phyloP scores from a whole-genome alignment of 2,329 filamentous ascomycete genomes.

The Phoma herbarum region DNA sequence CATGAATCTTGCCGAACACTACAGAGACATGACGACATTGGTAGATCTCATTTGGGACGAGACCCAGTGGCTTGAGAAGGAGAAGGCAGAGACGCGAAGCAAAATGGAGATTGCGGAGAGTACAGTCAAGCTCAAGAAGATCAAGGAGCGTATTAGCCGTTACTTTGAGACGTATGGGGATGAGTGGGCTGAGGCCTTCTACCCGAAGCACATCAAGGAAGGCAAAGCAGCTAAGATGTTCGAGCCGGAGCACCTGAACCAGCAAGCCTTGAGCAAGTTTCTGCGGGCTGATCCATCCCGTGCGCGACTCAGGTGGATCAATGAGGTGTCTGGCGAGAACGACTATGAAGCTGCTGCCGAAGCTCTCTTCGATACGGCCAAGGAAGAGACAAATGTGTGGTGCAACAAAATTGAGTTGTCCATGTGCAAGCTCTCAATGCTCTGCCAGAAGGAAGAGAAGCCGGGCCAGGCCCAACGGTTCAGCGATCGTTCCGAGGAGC shows the following conservation, averaged over 20 bases:
- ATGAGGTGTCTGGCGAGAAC: constrained; percentile 80
- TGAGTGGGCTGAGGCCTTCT: constrained; percentile 78
- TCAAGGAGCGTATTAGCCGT: constrained; percentile 53
- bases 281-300: constrained; percentile 75
- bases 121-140: constrained; percentile 54
- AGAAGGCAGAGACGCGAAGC: constrained; percentile 40
- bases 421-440: constrained; percentile 77
- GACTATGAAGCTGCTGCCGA: constrained; percentile 78
- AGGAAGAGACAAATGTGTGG: constrained; percentile 83
- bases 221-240: constrained; percentile 61
- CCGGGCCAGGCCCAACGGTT: constrained; percentile 44
- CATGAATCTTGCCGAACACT: constrained; percentile 69
- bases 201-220: constrained; percentile 76
- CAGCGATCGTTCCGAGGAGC: constrained; percentile 27
- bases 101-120: constrained; percentile 49
- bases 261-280: constrained; percentile 77
- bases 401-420: constrained; percentile 93
- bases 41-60: constrained; percentile 62
- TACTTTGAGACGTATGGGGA: constrained; percentile 73
- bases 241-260: constrained; percentile 72
- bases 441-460: constrained; percentile 63
- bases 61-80: constrained; percentile 50
- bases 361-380: constrained; percentile 74
- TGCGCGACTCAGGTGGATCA: constrained; percentile 90
- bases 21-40: constrained; percentile 69